Evolutionary conservation across 1,284 basidiomycete genomes (phyloP), one percentile per base, ranked within the genome.

Genomic region (Vanrija pseudolonga): DNA sequence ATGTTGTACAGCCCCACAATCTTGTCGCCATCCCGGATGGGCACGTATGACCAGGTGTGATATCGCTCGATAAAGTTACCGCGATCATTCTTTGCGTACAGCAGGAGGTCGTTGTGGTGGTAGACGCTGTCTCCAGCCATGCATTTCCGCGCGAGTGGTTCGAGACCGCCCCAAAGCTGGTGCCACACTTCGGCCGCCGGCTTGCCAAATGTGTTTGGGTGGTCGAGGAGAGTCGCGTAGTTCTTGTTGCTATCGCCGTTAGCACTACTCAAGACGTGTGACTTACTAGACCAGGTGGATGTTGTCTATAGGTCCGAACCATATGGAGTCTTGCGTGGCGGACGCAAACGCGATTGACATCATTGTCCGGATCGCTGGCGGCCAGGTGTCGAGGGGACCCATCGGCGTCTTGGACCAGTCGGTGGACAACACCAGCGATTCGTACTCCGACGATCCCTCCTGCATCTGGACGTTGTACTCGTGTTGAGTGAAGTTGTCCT

Each of bases 1-100:
- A 64, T 63, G 47, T 69, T 69, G 60, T 63, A 71, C 19, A 73
- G 44, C 7, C 64, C 73, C 1, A 70, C 42, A 8, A 68, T 53
- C 26, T 59, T 51, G n/a, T 63, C 55, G 20, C 55, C 56, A 24
- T 50, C 64, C 12, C 23, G 50, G 48, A 74, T 68, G 9, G 73
- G 73, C 1, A 68, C 59, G 19, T 61, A 67, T 38, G 66, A 60
- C 66, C 62, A 71, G 15, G 64, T 60, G 45, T 68, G 68, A 49
- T 73, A 71, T 17, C 46, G 51, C 54, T 73, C 73, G 15, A 63
- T n/a, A 11, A 56, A 50, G 2, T 51, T 53, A 9, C 60, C 65
- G 18, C 60, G 47, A 2, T 60, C 64, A 22, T 55, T 47, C 24
- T 50, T 50, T 38, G 55, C 36, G 47, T 55, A 66, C 28, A 69